Conservation (phyloP, 1,139 yeast species). For the Yamadazyma siamensis region DNA sequence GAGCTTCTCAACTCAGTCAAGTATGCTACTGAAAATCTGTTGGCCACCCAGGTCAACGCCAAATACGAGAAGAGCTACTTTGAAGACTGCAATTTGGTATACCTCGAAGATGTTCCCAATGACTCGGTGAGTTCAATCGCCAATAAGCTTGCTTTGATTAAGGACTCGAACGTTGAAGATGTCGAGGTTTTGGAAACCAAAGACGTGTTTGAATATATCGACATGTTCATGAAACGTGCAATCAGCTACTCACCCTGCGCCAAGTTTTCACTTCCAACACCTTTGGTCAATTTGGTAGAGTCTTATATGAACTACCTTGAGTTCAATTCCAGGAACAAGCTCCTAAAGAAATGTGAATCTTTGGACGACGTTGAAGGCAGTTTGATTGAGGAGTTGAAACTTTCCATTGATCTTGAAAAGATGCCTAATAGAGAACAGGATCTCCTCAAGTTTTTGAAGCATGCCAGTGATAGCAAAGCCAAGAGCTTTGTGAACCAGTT, state of each 20-base stretch:
- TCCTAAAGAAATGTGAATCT: slow-evolving; percentile 20
- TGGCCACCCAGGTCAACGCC: slow-evolving; percentile 71
- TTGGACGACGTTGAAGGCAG: slow-evolving; percentile 20
- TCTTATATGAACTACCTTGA: slow-evolving; percentile 46
- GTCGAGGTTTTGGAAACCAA: slow-evolving; percentile 22
- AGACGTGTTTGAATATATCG: slow-evolving; percentile 47
- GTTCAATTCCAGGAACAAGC: slow-evolving; percentile 24
- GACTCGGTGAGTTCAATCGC: slow-evolving; percentile 7
- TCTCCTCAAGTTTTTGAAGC: slow-evolving; percentile 36
- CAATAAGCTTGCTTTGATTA: slow-evolving; percentile 11
- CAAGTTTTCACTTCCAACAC: slow-evolving; percentile 61
- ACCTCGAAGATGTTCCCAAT: slow-evolving; percentile 16
- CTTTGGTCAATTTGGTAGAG: slow-evolving; percentile 52
- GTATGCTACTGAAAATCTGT: slow-evolving; percentile 75
- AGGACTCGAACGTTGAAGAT: slow-evolving; percentile 8
- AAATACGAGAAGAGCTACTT: slow-evolving; percentile 79
- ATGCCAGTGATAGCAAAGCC: slow-evolving; percentile 29
- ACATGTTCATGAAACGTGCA: slow-evolving; percentile 45
- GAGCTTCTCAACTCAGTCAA: slow-evolving; percentile 65
- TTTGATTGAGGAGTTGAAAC: slow-evolving; percentile 25
- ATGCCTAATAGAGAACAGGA: slow-evolving; percentile 38
- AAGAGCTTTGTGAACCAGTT: slow-evolving; percentile 26
- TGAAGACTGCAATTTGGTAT: slow-evolving; percentile 59
- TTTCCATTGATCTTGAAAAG: slow-evolving; percentile 23
- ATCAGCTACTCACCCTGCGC: slow-evolving; percentile 78